phyloP scores from a whole-genome alignment of 2,329 filamentous ascomycete species.

The Ceratocystis diversiconidia region DNA sequence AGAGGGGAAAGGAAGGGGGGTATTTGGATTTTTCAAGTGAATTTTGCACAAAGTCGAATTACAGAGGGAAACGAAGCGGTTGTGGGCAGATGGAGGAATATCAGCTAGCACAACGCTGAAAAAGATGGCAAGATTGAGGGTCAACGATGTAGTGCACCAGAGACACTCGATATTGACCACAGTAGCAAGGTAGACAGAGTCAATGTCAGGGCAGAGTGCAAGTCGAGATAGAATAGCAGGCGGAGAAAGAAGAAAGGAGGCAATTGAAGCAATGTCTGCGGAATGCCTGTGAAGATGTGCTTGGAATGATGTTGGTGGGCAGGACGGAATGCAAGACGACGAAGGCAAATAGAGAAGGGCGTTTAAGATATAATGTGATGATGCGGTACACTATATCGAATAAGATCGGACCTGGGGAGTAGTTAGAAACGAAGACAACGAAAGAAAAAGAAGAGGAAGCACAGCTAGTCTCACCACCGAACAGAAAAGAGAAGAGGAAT shows the following conservation, averaged over 20 bases:
- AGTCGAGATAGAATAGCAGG: not conserved
- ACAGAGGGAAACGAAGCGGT: not conserved
- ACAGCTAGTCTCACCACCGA: not conserved
- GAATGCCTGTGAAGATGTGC: not conserved
- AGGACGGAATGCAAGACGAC: not conserved
- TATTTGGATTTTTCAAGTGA: not conserved
- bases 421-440: not conserved
- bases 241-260: not conserved
- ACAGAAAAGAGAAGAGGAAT: not conserved
- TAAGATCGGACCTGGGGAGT: not conserved
- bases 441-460: not conserved
- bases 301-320: constrained; percentile 4
- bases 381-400: not conserved
- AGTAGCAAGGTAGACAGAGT: not conserved
- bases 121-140: not conserved
- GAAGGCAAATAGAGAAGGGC: not conserved
- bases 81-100: not conserved
- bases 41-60: not conserved
- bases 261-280: not conserved
- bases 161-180: not conserved
- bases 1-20: not conserved
- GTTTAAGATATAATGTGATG: not conserved
- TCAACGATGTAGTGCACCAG: not conserved
- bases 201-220: not conserved
- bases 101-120: too few species aligned